Evolutionary conservation across 495 filamentous ascomycete species (phyloP).

Genomic region (Penicillium steckii): DNA sequence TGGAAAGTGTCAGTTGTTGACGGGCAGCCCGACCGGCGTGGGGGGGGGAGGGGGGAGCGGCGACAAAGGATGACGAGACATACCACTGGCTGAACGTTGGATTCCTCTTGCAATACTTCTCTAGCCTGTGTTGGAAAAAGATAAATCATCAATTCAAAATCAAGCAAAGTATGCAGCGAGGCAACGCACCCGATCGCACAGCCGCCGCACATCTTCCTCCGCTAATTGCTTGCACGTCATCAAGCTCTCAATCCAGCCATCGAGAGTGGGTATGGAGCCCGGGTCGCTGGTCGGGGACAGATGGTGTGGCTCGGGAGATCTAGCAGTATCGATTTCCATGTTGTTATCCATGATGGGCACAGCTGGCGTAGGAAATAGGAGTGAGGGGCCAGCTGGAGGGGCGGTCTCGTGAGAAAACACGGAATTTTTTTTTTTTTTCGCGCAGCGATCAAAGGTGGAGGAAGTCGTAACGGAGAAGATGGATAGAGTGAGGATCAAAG

Average conservation of each 20-base stretch:
- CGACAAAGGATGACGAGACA: constrained; percentile 35
- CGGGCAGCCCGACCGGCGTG: constrained; percentile 16
- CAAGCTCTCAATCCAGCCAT: constrained; percentile 97
- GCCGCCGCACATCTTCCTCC: constrained; percentile 89
- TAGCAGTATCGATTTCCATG: constrained; percentile 87
- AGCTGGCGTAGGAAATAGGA: constrained; percentile 24
- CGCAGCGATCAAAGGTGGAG: constrained; percentile 16
- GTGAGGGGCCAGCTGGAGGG: constrained; percentile 39
- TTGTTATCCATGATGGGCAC: constrained; percentile 81
- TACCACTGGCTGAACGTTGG: constrained; percentile 98
- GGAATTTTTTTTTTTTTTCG: constrained; percentile 14
- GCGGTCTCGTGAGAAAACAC: constrained; percentile 43
- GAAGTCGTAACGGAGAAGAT: constrained; percentile 5
- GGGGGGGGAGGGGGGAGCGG: background rate
- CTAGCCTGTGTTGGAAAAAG: constrained; percentile 61
- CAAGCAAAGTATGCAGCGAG: background rate
- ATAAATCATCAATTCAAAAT: constrained; percentile 18
- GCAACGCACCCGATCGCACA: constrained; percentile 89
- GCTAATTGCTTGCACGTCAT: constrained; percentile 98
- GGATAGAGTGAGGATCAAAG: constrained; percentile 7
- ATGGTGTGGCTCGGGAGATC: constrained; percentile 77
- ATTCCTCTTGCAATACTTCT: constrained; percentile 95
- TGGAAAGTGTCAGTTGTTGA: background rate
- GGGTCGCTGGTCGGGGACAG: constrained; percentile 75
- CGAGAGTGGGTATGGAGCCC: constrained; percentile 84